Percentiles rank a stretch among this genome's conserved stretches.
phyloP scores from a whole-genome alignment of 768 basidiomycete genomes.

The Podaxis sp. region DNA sequence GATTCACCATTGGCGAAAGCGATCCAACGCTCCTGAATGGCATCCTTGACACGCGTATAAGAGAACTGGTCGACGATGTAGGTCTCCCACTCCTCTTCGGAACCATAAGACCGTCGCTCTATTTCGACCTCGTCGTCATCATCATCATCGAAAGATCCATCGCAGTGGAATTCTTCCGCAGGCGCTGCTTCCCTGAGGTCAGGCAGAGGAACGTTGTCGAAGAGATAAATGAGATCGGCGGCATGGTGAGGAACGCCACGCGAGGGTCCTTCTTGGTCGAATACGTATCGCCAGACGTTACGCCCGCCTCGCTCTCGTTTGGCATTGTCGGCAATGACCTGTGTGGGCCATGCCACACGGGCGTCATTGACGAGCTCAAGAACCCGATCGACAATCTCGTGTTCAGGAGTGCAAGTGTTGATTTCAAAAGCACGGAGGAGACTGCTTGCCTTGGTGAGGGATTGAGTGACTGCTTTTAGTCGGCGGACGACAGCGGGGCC shows the following conservation, averaged over 20 bases:
- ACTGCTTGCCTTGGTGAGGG: slow-evolving; percentile 53
- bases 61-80: slow-evolving; percentile 62
- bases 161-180: slow-evolving; percentile 20
- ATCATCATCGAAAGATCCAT: slow-evolving; percentile 27
- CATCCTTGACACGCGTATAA: slow-evolving; percentile 62
- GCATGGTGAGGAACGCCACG: slow-evolving; percentile 65
- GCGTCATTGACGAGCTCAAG: slow-evolving; percentile 75
- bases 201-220: slow-evolving; percentile 67
- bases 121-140: slow-evolving; percentile 16
- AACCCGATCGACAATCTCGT: slow-evolving; percentile 63
- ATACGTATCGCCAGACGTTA: slow-evolving; percentile 77
- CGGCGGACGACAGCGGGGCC: slow-evolving; percentile 57
- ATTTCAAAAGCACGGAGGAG: slow-evolving; percentile 74
- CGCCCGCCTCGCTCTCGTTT: slow-evolving; percentile 46
- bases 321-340: slow-evolving; percentile 52
- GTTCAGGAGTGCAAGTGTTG: slow-evolving; percentile 49
- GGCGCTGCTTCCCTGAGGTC: slow-evolving; percentile 20
- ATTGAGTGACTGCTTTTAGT: slow-evolving; percentile 72
- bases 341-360: slow-evolving; percentile 73
- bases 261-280: slow-evolving; percentile 74
- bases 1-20: slow-evolving; percentile 69
- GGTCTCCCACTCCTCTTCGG: slow-evolving; percentile 43
- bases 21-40: slow-evolving; percentile 73
- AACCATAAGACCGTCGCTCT: background rate
- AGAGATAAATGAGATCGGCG: slow-evolving; percentile 72